Base-by-base conservation (phyloP, 1,139 yeast genomes). In the Hansenula lynferdii region DNA sequence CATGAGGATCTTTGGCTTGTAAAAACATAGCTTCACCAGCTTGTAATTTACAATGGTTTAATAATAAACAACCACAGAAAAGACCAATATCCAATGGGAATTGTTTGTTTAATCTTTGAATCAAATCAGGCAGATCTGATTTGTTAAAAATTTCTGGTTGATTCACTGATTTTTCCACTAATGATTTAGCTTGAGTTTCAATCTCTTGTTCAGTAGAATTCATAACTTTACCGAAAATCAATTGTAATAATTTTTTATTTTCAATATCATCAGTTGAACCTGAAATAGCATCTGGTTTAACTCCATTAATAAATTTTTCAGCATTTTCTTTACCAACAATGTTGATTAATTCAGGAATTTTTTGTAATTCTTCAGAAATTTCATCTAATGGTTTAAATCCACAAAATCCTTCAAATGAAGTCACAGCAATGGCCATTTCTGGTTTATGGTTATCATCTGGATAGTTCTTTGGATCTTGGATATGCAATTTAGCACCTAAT, bases 371-470 rank as follows among this genome's bases (percentile, higher is more conserved):
- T 35, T 68, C 67, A 28, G 81, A 78, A 50, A 92, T 75, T 62
- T 89, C 83, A 34, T 72, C 74, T 54, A 90, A 74, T 11, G 98
- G 98, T 61, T 94, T 84, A 70, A 92, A 92, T 1, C 99, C 99
- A 64, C 98, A 92, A 67, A 92, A 90, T 0, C 97, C 98, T 68
- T 92, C 97, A 55, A 92, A 92, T 44, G 78, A 86, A 16, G 97
- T 90, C 39, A 92, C 80, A 10, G 98, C 98, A 60, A 92, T 80
- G 38, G 98, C 97, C 97, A 92, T 94, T 64, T 92, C 99, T 18
- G 99, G 99, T 70, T 92, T 92, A 67, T 92, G 99, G 69, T 92
- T 92, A 60, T 80, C 95, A 65, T 92, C 99, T 5, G 97, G 98
- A 62, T 94, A 92, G 65, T 92, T 85, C 54, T 80, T 80, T 40